Evolutionary conservation across 805 yeast genomes (phyloP).

Genomic region (Myxozyma kluyveri): DNA sequence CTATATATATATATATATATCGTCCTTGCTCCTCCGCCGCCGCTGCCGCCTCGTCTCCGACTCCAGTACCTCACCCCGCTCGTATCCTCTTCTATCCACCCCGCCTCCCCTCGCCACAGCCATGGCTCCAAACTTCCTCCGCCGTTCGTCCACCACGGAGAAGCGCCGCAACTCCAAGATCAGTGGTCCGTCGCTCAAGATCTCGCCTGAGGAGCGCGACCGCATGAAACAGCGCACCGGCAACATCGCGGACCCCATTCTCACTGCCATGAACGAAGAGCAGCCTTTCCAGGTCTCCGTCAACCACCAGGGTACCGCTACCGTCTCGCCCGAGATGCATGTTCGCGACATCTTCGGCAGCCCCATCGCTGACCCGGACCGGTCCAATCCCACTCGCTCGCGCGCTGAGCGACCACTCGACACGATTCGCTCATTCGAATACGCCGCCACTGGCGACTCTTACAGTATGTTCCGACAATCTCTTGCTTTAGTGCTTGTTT

Average conservation of each 20-base stretch:
- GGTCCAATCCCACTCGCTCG: slow-evolving; percentile 87
- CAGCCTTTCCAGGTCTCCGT: slow-evolving; percentile 84
- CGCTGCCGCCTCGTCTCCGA: neutral
- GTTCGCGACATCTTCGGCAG: slow-evolving; percentile 83
- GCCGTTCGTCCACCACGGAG: slow-evolving; percentile 17
- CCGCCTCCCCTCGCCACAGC: neutral
- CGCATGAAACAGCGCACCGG: slow-evolving; percentile 24
- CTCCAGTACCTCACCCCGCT: neutral
- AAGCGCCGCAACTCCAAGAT: neutral
- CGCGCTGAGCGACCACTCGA: slow-evolving; percentile 97
- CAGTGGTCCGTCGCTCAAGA: neutral
- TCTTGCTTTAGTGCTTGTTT: neutral
- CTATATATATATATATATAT: neutral
- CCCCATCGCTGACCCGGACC: slow-evolving; percentile 73
- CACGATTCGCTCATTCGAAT: slow-evolving; percentile 91
- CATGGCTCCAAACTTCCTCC: slow-evolving; percentile 19
- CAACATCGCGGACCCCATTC: slow-evolving; percentile 64
- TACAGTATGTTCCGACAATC: slow-evolving; percentile 14
- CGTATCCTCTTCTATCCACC: neutral
- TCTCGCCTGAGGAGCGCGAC: slow-evolving; percentile 24
- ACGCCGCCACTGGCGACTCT: slow-evolving; percentile 84
- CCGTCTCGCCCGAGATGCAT: slow-evolving; percentile 52
- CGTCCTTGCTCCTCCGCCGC: neutral
- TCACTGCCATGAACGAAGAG: slow-evolving; percentile 88
- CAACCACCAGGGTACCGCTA: slow-evolving; percentile 42